Evolutionary conservation across 2,329 filamentous ascomycete genomes (phyloP), one percentile per base, ranked within the genome.

Genomic region (Microsporum audouinii): DNA sequence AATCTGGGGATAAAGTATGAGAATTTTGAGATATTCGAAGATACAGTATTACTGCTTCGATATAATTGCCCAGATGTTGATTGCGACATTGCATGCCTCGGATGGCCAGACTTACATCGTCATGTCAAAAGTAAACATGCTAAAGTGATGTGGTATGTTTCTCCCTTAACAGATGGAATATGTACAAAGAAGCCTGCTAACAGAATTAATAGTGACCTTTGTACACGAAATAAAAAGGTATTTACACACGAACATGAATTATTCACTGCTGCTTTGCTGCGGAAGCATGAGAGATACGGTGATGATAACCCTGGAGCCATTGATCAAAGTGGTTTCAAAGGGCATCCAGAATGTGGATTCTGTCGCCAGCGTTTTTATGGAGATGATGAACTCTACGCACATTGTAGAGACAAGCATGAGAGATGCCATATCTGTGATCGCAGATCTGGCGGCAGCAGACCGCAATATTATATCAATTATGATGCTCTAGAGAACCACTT

Each of bases 191-290:
- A 12, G 5, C 14, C 31, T 8, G 27, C 17, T 57, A 39, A 57
- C 33, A 0, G 34, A 1, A n/a, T 58, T 5, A 10, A 34, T 63
- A 82, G 88, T 74, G 90, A 96, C 73, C 80, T 96, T 8, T 96
- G 91, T 75, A 88, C 91, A 5, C 81, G 91, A 63, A 91, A 96
- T 78, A 99, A 99, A 76, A 96, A 96, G 71, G 91, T 96, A 38
- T 99, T 99, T 68, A 96, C 94, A 0, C 94, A 99, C 75, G 94
- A 99, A 75, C 94, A 99, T 71, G 89, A 95, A 65, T 81, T 99
- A 0, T 97, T 96, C 72, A 87, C 88, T 0, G 82, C 85, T 64
- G 83, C 86, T 65, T 89, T 92, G 67, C 79, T 97, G 57, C 85
- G 88, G 66, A 88, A 84, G 68, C 94, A 99, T 73, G 95, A 97